Percentiles rank a stretch among this genome's conserved stretches.
phyloP scores from a whole-genome alignment of 768 basidiomycete genomes.

The Scleroderma bovista region DNA sequence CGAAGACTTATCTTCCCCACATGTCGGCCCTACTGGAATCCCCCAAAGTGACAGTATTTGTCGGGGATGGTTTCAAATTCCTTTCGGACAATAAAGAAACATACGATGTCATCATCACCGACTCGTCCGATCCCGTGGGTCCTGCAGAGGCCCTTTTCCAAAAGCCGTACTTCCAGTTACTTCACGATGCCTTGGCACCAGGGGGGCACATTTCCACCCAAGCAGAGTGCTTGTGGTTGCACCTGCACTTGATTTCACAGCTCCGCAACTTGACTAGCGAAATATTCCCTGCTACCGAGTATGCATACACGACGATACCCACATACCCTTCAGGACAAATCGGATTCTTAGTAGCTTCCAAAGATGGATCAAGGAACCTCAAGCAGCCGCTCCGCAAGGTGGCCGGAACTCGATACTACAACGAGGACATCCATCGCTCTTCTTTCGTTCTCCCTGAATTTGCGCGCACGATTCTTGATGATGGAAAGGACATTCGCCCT shows the following conservation, averaged over 20 bases:
- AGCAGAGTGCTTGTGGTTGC: constrained; percentile 93
- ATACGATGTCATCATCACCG: constrained; percentile 98
- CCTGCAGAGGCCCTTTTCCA: constrained; percentile 93
- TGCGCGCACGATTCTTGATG: constrained; percentile 65
- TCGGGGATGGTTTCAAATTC: constrained; percentile 98
- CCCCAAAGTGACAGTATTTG: constrained; percentile 74
- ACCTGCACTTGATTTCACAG: constrained; percentile 78
- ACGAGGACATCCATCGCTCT: constrained; percentile 67
- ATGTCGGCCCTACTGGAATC: constrained; percentile 83
- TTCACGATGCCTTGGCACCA: constrained; percentile 82
- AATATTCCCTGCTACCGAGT: constrained; percentile 79
- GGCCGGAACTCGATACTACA: constrained; percentile 77
- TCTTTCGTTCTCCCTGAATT: constrained; percentile 96
- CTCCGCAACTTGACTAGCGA: constrained; percentile 62
- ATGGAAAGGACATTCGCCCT: constrained; percentile 66
- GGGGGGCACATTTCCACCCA: constrained; percentile 95
- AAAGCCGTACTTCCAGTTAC: constrained; percentile 93
- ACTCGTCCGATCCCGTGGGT: constrained; percentile 96
- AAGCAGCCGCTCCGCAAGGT: constrained; percentile 70
- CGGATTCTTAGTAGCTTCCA: constrained; percentile 88
- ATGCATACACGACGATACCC: constrained; percentile 94
- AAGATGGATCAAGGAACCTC: constrained; percentile 64
- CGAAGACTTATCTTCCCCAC: constrained; percentile 88
- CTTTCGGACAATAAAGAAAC: constrained; percentile 78
- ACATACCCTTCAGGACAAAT: constrained; percentile 99